Evolutionary conservation across 495 filamentous ascomycete genomes (phyloP), one percentile per base, ranked within the genome.

Genomic region (Penicillium steckii): DNA sequence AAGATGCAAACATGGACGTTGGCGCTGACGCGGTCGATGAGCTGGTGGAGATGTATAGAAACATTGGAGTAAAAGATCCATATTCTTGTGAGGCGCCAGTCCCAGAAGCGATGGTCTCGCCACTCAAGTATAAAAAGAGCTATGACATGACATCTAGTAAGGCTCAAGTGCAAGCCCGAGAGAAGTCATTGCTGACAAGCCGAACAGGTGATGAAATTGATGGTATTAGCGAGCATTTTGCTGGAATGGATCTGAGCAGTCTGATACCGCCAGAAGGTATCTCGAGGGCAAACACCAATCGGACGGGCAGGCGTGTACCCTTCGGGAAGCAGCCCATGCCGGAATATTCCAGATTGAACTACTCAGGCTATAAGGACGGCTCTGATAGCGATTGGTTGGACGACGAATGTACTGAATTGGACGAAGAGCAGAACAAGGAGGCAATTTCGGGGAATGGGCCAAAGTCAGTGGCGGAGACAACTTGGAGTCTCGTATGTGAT

Each of bases 351-450:
- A 37, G 33, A 7, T n/a, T 15, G n/a, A 15, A 37, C 10, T 32
- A 32, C n/a, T n/a, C 33, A 17, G 33, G 18, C 10, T 32, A 32
- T 32, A 9, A 32, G 10, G 10, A 12, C 7, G 15, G 18, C 18
- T 50, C 52, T 27, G 44, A 18, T 32, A 44, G 49, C 22, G 57
- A 46, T 4, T 60, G 53, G 56, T 46, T 32, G 10, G 60, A 63
- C 50, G 53, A 38, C 3, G 29, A 32, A 6, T 47, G 37, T 8
- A 46, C 48, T 1, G 44, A 30, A 2, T n/a, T 10, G 18, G 27
- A 27, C 4, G 26, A 5, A 7, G 33, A n/a, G 12, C 3, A 8
- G 15, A 15, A 15, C 33, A 15, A 37, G 33, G 33, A 37, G 8
- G 15, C 33, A 17, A 32, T 4, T 2, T 19, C 6, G 10, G n/a